phyloP scores from a whole-genome alignment of 306 rosid genomes.

The Gastrolobium bilobum region DNA sequence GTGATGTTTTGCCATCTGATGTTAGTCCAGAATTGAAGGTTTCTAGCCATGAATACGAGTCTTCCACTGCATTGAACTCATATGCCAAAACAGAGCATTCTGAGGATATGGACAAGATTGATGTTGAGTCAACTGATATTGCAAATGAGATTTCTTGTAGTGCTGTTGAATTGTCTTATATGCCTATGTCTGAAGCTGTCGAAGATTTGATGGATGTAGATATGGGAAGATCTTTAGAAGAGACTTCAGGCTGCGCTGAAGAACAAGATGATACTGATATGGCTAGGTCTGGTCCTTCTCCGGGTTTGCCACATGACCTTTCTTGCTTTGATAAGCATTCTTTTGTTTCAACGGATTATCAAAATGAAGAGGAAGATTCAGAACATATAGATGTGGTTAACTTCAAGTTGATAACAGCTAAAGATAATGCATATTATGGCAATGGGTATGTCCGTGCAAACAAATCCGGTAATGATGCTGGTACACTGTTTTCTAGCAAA shows the following conservation, averaged over 20 bases:
- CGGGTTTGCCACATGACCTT: conserved; percentile 52
- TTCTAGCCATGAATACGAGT: conserved; percentile 45
- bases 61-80: conserved; percentile 50
- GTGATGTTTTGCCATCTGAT: conserved; percentile 49
- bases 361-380: conserved; percentile 44
- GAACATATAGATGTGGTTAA: conserved; percentile 50
- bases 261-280: conserved; percentile 43
- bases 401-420: conserved; percentile 46
- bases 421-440: conserved; percentile 46
- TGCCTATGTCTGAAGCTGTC: conserved; percentile 46
- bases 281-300: conserved; percentile 37
- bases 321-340: conserved; percentile 45
- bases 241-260: conserved; percentile 36
- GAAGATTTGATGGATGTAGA: conserved; percentile 41
- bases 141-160: conserved; percentile 47
- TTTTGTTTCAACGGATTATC: conserved; percentile 41
- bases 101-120: conserved; percentile 47
- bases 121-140: conserved; percentile 46
- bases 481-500: conserved; percentile 40
- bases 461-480: conserved; percentile 44
- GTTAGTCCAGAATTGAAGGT: conserved; percentile 46
- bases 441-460: conserved; percentile 55
- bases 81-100: conserved; percentile 46
- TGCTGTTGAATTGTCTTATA: conserved; percentile 48
- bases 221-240: conserved; percentile 29